Evolutionary conservation across 2,329 filamentous ascomycete genomes (phyloP).

Genomic region (Aureobasidium leucospermi): DNA sequence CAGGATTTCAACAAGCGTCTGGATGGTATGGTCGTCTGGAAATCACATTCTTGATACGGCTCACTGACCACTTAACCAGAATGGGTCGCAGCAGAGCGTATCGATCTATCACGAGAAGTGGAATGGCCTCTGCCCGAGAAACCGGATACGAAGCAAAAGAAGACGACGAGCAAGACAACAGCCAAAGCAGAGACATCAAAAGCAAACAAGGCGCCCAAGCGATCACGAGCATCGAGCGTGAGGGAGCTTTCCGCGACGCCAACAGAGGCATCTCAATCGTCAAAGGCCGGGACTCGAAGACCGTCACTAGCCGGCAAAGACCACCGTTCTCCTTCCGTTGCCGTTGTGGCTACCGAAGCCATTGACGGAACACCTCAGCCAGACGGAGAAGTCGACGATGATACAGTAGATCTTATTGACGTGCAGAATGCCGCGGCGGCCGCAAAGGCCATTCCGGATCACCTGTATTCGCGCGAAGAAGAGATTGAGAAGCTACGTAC

Average conservation of each 20-base stretch:
- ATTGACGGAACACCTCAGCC: slow-evolving; percentile 42
- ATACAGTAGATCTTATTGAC: slow-evolving; percentile 44
- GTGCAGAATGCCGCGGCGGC: slow-evolving; percentile 45
- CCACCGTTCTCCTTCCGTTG: slow-evolving; percentile 44
- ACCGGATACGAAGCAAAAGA: slow-evolving; percentile 79
- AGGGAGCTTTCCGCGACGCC: slow-evolving; percentile 50
- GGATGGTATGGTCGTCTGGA: slow-evolving; percentile 37
- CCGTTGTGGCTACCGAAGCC: slow-evolving; percentile 38
- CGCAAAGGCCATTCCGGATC: slow-evolving; percentile 45
- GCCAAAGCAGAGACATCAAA: slow-evolving; percentile 26
- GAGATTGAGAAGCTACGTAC: slow-evolving; percentile 95
- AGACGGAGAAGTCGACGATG: slow-evolving; percentile 47
- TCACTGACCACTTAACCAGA: slow-evolving; percentile 48
- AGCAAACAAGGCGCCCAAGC: slow-evolving; percentile 41
- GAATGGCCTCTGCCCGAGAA: slow-evolving; percentile 95
- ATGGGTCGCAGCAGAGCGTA: slow-evolving; percentile 76
- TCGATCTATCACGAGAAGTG: slow-evolving; percentile 83
- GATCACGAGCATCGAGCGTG: slow-evolving; percentile 33
- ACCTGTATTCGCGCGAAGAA: slow-evolving; percentile 67
- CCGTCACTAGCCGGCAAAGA: slow-evolving; percentile 55
- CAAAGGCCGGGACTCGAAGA: slow-evolving; percentile 35
- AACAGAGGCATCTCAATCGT: slow-evolving; percentile 38
- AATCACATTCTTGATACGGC: slow-evolving; percentile 28
- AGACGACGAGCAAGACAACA: slow-evolving; percentile 41
- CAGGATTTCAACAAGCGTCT: slow-evolving; percentile 94